These are phyloP conservation scores for Knufia petricola DNA, from an alignment of 2,329 filamentous ascomycete species.

Conservation along the genomic window DNA sequence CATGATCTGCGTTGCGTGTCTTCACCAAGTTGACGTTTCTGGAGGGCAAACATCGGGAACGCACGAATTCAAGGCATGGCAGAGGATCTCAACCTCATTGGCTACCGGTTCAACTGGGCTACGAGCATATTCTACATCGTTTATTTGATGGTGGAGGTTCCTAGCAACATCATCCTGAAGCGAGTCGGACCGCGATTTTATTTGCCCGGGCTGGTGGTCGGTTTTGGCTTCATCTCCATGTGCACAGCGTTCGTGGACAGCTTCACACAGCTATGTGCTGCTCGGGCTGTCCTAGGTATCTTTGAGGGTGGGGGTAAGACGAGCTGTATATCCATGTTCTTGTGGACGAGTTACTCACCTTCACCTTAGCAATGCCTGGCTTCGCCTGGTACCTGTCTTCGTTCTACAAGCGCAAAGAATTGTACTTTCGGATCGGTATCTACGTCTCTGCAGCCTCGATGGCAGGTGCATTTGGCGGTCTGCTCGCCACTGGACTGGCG, in stretches of 20 bases:
- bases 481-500: conserved; percentile 52
- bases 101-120: conserved; percentile 41
- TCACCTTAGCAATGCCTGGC: conserved; percentile 27
- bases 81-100: conserved; percentile 39
- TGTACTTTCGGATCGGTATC: conserved; percentile 48
- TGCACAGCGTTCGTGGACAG: conserved; percentile 12
- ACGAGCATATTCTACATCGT: conserved; percentile 43
- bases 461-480: conserved; percentile 70
- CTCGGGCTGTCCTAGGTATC: conserved; percentile 16
- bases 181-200: conserved; percentile 23
- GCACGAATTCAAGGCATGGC: conserved; percentile 46
- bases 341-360: conserved; percentile 7
- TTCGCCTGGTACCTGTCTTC: conserved; percentile 44
- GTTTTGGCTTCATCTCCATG: conserved; percentile 22
- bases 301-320: conserved; percentile 17
- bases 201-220: conserved; percentile 17
- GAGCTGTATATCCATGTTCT: conserved; percentile 30
- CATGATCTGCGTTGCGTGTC: not conserved
- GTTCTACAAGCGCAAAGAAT: conserved; percentile 51
- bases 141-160: conserved; percentile 24
- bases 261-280: conserved; percentile 20
- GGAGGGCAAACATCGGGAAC: conserved; percentile 41
- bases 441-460: conserved; percentile 53
- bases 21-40: not conserved
- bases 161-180: conserved; percentile 23